phyloP scores from a whole-genome alignment of 2,329 filamentous ascomycete genomes.

The Diplocarpon rosae region DNA sequence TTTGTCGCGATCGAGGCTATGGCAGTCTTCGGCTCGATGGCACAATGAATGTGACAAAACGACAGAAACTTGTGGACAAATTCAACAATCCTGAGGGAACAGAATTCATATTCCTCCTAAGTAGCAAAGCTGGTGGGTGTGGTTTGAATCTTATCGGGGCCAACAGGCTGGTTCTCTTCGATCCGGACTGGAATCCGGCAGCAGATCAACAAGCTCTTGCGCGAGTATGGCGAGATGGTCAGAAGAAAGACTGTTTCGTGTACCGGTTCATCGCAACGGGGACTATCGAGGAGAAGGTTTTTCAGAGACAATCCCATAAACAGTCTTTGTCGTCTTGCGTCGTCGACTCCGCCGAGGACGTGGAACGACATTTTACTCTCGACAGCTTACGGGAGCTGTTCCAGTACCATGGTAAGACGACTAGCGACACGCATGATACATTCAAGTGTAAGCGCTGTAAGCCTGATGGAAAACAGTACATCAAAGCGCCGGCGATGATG shows the following conservation, averaged over 20 bases:
- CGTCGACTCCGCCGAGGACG: constrained; percentile 91
- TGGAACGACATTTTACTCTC: constrained; percentile 89
- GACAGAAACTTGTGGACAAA: constrained; percentile 91
- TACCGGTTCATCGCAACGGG: constrained; percentile 99
- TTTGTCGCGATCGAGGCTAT: constrained; percentile 78
- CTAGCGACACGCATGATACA: constrained; percentile 91
- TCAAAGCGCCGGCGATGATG: constrained; percentile 89
- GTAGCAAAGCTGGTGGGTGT: constrained; percentile 92
- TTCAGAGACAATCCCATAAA: constrained; percentile 96
- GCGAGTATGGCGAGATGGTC: constrained; percentile 95
- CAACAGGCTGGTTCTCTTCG: constrained; percentile 89
- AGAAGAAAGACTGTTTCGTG: constrained; percentile 98
- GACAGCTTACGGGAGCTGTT: constrained; percentile 89
- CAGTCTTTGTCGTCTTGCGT: constrained; percentile 93
- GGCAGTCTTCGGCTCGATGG: constrained; percentile 85
- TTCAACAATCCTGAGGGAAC: constrained; percentile 88
- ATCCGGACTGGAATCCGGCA: constrained; percentile 96
- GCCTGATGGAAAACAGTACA: constrained; percentile 71
- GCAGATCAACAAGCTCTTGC: constrained; percentile 95
- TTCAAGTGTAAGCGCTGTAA: constrained; percentile 97
- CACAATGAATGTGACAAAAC: constrained; percentile 95
- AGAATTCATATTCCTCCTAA: constrained; percentile 93
- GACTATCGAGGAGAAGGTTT: constrained; percentile 98
- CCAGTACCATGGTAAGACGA: constrained; percentile 76
- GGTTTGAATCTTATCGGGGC: constrained; percentile 92